These are phyloP conservation scores for Globisporangium iwayamae DNA, from an alignment of 352 stramenopile species.

Conservation along the genomic window DNA sequence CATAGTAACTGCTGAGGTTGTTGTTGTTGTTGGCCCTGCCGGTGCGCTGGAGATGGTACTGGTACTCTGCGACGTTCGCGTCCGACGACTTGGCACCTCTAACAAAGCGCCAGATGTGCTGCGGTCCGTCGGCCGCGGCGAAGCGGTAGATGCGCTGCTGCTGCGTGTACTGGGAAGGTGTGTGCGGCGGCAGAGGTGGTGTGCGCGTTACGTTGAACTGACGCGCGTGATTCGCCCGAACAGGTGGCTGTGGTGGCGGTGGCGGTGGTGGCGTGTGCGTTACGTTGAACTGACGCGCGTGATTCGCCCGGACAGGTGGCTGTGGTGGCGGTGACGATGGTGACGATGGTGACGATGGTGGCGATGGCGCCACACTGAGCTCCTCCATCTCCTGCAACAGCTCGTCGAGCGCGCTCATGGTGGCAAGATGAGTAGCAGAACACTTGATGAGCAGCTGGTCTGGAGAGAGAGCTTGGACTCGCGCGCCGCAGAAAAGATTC, in stretches of 20 bases:
- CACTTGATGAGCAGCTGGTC: neutral
- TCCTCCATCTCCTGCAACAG: constrained; percentile 5
- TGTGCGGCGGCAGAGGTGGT: neutral
- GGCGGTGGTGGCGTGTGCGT: too few relatives aligned
- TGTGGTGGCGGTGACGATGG: neutral
- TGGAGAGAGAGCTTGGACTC: neutral
- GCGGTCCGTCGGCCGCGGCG: neutral
- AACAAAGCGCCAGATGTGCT: neutral
- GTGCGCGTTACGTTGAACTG: too few relatives aligned
- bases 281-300: neutral
- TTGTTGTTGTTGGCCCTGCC: neutral
- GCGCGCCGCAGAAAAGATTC: neutral
- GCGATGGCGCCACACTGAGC: neutral
- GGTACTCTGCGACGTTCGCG: neutral
- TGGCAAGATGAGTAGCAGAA: neutral
- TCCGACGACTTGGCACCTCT: neutral
- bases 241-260: neutral
- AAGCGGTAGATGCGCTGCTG: constrained; percentile 5
- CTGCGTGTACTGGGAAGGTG: neutral
- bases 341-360: neutral
- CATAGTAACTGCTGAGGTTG: neutral
- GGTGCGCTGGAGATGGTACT: constrained; percentile 3
- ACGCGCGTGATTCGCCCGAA: neutral
- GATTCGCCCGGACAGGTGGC: neutral
- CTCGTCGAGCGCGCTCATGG: neutral